Base-by-base conservation (phyloP, 2,329 filamentous ascomycete genomes). In the Curvularia hawaiiensis region DNA sequence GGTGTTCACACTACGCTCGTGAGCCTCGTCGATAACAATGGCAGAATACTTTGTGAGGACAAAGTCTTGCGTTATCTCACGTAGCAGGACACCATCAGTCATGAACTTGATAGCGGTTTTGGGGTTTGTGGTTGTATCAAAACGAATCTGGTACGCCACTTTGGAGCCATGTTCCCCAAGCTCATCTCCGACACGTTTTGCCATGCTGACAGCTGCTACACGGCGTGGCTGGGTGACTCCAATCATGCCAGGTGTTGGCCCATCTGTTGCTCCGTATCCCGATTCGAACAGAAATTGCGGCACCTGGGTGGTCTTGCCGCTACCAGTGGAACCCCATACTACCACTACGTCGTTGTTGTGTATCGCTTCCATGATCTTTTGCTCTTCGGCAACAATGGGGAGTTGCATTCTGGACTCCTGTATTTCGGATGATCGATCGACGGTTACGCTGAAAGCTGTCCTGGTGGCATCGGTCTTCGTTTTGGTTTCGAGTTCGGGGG, bases 71-170 rank as follows among this genome's bases (percentile, higher is more conserved):
- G 91, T 88, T 52, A 97, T 89, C 76, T 99, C 95, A 55, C 95
- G 88, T 10, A 99, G 84, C 58, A 99, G 81, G 28, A 99, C 92
- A 83, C 95, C 95, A 76, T 99, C 95, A 0, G 95, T 99, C 93
- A 99, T 97, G 79, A 98, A 99, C 75, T 99, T 99, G 75, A 99
- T 86, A 6, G 91, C 90, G 0, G 95, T 99, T 51, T 92, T 89
- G 28, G 87, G 82, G 48, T 88, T 86, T 1, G 90, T 88, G 0
- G 88, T 94, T 49, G 90, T 92, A 72, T 99, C 95, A 64, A 98
- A 99, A 24, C 96, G 90, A 67, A 99, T 97, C 74, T 76, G 95
- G 74, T 98, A 96, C 4, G 91, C 91, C 7, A 99, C 93, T 47
- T 85, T 85, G 26, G 88, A 82, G n/a, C 87, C 88, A 67, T 89